Percentiles rank a stretch among this genome's conserved stretches.
These are phyloP conservation scores for Podaxis sp. DNA, from an alignment of 768 basidiomycete species.

Conservation along the genomic window DNA sequence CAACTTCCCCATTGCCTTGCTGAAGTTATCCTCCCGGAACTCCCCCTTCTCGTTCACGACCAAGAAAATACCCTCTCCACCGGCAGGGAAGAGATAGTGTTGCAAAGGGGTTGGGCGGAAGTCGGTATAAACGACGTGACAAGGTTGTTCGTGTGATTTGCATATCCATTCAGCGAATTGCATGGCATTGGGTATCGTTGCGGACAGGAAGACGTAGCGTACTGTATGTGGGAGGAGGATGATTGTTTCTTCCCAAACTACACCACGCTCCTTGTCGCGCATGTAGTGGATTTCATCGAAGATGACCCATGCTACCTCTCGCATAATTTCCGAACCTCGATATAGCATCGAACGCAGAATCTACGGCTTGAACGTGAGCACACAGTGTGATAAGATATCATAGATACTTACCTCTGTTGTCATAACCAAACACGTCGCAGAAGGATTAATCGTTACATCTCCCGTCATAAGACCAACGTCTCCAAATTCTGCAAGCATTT, in stretches of 20 bases:
- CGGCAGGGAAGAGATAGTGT: slow-evolving; percentile 96
- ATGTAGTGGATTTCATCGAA: slow-evolving; percentile 99
- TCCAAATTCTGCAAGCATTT: slow-evolving; percentile 95
- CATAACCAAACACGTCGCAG: slow-evolving; percentile 97
- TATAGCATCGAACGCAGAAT: slow-evolving; percentile 99
- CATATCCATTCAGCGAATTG: slow-evolving; percentile 99
- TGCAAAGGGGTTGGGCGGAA: slow-evolving; percentile 98
- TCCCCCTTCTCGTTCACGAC: slow-evolving; percentile 99
- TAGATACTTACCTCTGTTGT: slow-evolving; percentile 83
- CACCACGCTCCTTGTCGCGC: slow-evolving; percentile 98
- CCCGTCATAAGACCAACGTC: slow-evolving; percentile 99
- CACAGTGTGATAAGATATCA: neutral
- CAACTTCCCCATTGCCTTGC: slow-evolving; percentile 94
- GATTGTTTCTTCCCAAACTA: slow-evolving; percentile 99
- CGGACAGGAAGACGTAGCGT: slow-evolving; percentile 97
- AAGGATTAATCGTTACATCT: slow-evolving; percentile 98
- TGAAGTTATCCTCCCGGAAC: slow-evolving; percentile 96
- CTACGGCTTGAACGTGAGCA: slow-evolving; percentile 36
- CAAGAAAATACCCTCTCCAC: slow-evolving; percentile 94
- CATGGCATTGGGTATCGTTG: slow-evolving; percentile 99
- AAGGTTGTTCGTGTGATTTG: slow-evolving; percentile 95
- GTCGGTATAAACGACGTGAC: slow-evolving; percentile 99
- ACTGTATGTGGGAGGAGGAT: slow-evolving; percentile 95
- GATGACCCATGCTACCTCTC: slow-evolving; percentile 99
- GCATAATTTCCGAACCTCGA: slow-evolving; percentile 97